A percentile compares a stretch with the other conserved stretches of the same genome.
Conservation (phyloP, 2,329 filamentous ascomycete genomes). For the Massarina eburnea region DNA sequence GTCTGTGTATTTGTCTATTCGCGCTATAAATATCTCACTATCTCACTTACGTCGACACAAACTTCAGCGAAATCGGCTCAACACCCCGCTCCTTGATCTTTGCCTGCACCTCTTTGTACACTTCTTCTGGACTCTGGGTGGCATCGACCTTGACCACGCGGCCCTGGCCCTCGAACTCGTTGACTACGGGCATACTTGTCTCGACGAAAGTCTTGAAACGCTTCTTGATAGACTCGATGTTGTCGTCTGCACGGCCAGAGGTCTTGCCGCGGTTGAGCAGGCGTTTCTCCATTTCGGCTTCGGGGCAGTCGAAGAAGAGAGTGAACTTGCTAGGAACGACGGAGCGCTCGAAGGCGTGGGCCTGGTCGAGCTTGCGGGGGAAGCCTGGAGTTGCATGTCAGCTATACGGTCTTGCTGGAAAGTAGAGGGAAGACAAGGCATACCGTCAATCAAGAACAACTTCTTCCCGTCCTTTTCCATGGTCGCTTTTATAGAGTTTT, state of each 20-base stretch:
- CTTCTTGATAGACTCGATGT: slow-evolving; percentile 94
- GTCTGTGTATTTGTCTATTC: slow-evolving; percentile 1
- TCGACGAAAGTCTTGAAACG: slow-evolving; percentile 92
- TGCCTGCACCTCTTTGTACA: slow-evolving; percentile 57
- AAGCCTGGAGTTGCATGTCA: slow-evolving; percentile 62
- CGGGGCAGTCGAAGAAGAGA: slow-evolving; percentile 91
- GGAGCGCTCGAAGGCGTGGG: slow-evolving; percentile 84
- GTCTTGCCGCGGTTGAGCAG: slow-evolving; percentile 90
- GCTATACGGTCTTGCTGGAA: background rate
- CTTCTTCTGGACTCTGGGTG: slow-evolving; percentile 65
- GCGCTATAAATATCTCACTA: background rate
- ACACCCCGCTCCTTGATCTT: slow-evolving; percentile 38
- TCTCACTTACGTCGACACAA: slow-evolving; percentile 19
- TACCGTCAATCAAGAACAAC: slow-evolving; percentile 72
- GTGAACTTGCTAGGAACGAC: slow-evolving; percentile 85
- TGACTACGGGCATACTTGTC: slow-evolving; percentile 95
- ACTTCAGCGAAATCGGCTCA: slow-evolving; percentile 32
- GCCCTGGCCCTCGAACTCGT: slow-evolving; percentile 75
- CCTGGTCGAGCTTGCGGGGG: slow-evolving; percentile 96
- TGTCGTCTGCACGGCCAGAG: slow-evolving; percentile 88
- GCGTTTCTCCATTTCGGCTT: slow-evolving; percentile 81
- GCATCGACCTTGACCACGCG: slow-evolving; percentile 81
- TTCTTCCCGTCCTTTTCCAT: slow-evolving; percentile 62
- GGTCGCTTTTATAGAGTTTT: slow-evolving; percentile 83
- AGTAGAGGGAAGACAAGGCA: background rate